A percentile compares a stretch with the other conserved stretches of the same genome.
phyloP scores from a whole-genome alignment of 2,329 filamentous ascomycete genomes.

The Davidsoniella eucalypti region DNA sequence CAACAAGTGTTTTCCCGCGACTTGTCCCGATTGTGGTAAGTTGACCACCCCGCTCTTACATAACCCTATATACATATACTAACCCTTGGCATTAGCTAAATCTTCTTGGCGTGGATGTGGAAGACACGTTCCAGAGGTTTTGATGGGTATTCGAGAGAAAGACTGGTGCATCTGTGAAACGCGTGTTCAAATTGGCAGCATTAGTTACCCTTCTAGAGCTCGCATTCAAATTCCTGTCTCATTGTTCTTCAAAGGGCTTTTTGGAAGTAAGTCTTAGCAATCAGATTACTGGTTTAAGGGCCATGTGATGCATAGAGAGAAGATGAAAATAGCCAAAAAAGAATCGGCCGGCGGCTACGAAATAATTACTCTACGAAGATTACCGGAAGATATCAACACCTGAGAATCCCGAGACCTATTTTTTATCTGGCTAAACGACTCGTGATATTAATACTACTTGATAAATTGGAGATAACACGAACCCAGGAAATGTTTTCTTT shows the following conservation, averaged over 20 bases:
- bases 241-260: constrained; percentile 16
- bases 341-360: too few relatives aligned
- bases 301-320: too few relatives aligned
- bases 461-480: too few relatives aligned
- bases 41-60: neutral
- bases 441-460: too few relatives aligned
- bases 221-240: constrained; percentile 24
- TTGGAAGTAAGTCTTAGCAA: constrained; percentile 13
- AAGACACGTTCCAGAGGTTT: constrained; percentile 28
- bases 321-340: too few relatives aligned
- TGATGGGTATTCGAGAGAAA: constrained; percentile 23
- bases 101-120: constrained; percentile 34
- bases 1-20: constrained; percentile 17
- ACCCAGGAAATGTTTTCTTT: too few relatives aligned
- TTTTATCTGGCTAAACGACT: too few relatives aligned
- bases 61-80: neutral
- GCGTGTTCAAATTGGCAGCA: constrained; percentile 26
- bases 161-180: constrained; percentile 33
- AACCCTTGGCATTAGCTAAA: constrained; percentile 22
- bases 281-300: neutral
- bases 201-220: constrained; percentile 29
- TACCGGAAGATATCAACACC: too few relatives aligned
- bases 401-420: too few relatives aligned
- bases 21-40: constrained; percentile 16
- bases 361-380: too few relatives aligned